Base-by-base conservation (phyloP, 371 early-diverging fungal species). In the Apophysomyces elegans region DNA sequence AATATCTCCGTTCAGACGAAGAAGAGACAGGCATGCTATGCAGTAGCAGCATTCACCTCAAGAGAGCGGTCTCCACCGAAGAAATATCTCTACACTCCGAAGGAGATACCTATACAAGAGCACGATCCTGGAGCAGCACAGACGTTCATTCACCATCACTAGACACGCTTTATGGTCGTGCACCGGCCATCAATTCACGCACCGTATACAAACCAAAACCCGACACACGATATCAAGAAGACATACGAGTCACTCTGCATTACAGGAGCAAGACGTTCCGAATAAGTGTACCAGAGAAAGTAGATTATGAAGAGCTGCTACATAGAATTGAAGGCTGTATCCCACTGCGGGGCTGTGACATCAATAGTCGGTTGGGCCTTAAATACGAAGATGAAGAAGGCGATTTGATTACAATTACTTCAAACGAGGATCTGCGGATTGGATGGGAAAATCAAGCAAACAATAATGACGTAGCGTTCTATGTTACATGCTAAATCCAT, bases 381-480 rank as follows among this genome's bases (percentile, higher is more conserved):
- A 87, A 90, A 68, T 97, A 96, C 73, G 85, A 87, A 72, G 96
- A 97, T 71, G 96, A 96, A 74, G 96, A 96, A 64, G 92, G 94
- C 54, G 96, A 97, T 68, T 83, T 88, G 65, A 88, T 96, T 26
- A 88, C 87, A 37, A 88, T 97, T 67, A 89, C 89, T 62, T 89
- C 87, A n/a, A 91, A 96, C 66, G 96, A 95, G 43, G 98, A 97
- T 69, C 88, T 95, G 13, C 84, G 79, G 50, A 70, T 93, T 84
- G 93, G 94, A 5, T 50, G 54, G 54, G 54, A 50, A 74, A 83
- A 78, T 37, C 86, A 89, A 37, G 75, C 76, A 2, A 61, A 47
- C 16, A 74, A 64, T 18, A 79, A 76, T 39, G 78, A 78, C 37
- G 78, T 83, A 8, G 74, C 76, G 59, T 65, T 83, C 6, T 77